Evolutionary conservation across 2,329 filamentous ascomycete genomes (phyloP).

Genomic region (Sarocladiaceae sp.): DNA sequence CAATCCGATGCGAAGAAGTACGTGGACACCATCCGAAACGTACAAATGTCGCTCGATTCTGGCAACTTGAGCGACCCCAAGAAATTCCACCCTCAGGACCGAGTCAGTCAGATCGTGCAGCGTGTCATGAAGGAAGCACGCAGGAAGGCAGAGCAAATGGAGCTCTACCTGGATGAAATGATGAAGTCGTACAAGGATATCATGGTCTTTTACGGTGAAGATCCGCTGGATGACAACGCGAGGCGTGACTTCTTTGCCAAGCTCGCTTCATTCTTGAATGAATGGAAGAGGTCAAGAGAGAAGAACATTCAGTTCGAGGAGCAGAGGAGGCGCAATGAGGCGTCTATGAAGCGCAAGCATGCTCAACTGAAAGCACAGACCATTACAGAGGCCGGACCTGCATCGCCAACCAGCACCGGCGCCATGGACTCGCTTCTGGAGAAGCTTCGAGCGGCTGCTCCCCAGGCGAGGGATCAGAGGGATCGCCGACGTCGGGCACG

Average conservation of each 20-base stretch:
- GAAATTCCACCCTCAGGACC: constrained; percentile 96
- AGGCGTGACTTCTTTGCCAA: constrained; percentile 93
- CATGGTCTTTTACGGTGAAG: constrained; percentile 94
- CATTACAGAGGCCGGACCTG: constrained; percentile 39
- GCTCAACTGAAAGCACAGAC: constrained; percentile 61
- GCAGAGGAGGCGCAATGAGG: constrained; percentile 77
- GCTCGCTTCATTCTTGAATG: constrained; percentile 80
- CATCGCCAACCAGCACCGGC: constrained; percentile 71
- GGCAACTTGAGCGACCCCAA: constrained; percentile 95
- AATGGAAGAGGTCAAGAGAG: constrained; percentile 94
- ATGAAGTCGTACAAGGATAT: constrained; percentile 87
- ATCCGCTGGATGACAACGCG: constrained; percentile 86
- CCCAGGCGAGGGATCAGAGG: constrained; percentile 82
- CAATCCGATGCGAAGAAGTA: constrained; percentile 84
- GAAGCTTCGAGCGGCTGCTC: constrained; percentile 89
- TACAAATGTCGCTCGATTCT: constrained; percentile 86
- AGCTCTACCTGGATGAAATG: constrained; percentile 92
- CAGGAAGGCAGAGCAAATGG: constrained; percentile 93
- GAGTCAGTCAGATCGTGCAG: constrained; percentile 87
- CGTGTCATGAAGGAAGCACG: constrained; percentile 94
- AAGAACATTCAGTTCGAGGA: constrained; percentile 89
- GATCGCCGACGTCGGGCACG: constrained; percentile 83
- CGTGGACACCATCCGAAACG: constrained; percentile 90
- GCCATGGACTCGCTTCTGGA: constrained; percentile 95
- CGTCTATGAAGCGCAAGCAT: constrained; percentile 86